Evolutionary conservation across 176 grass and related monocot genomes (phyloP).

Genomic region (Otatea glauca): DNA sequence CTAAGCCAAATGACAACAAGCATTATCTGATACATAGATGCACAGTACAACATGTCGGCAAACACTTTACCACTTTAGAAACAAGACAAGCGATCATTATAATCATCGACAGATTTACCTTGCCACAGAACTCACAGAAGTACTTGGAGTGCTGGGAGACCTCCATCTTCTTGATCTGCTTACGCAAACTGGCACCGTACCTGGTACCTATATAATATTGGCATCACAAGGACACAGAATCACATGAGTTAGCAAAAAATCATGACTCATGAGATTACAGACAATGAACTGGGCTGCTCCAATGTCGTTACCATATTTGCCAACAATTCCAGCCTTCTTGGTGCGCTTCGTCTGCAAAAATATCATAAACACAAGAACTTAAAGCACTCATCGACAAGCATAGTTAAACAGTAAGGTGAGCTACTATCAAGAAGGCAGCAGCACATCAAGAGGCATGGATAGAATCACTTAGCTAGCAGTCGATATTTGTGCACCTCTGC

Average conservation of each 20-base stretch:
- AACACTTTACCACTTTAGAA: background rate
- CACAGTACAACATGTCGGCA: background rate
- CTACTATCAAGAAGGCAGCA: background rate
- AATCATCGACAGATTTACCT: constrained; percentile 49
- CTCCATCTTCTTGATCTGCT: constrained; percentile 94
- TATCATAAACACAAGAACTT: constrained; percentile 14
- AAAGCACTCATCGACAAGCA: background rate
- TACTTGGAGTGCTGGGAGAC: constrained; percentile 88
- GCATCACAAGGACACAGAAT: background rate
- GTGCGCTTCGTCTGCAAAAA: constrained; percentile 77
- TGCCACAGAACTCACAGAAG: constrained; percentile 84
- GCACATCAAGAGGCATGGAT: background rate
- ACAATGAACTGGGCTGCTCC: background rate
- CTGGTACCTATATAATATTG: constrained; percentile 63
- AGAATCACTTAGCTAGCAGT: background rate
- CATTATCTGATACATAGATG: background rate
- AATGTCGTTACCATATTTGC: constrained; percentile 72
- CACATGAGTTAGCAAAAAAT: background rate
- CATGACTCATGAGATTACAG: background rate
- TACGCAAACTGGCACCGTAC: constrained; percentile 86
- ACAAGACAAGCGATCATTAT: background rate
- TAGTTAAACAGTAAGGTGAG: background rate
- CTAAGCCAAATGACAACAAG: background rate
- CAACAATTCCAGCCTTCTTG: constrained; percentile 90
- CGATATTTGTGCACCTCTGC: background rate